Evolutionary conservation across 164 flowering plant species (phyloP).

Genomic region (Stephania japonica): DNA sequence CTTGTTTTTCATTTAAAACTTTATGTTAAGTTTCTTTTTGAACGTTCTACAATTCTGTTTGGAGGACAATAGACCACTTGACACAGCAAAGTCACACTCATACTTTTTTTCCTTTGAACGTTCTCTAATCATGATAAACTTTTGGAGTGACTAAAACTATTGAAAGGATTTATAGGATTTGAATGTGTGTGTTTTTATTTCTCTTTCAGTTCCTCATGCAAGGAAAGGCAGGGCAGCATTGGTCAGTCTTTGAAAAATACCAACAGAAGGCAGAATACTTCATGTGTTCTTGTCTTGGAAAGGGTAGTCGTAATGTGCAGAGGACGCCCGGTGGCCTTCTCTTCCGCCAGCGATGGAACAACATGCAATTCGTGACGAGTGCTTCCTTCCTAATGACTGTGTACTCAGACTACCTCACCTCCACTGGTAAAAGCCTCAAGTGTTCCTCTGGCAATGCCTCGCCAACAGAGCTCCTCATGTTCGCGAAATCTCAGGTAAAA

Average conservation of each 20-base stretch:
- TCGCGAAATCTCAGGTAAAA: conserved; percentile 76
- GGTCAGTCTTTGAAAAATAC: conserved; percentile 47
- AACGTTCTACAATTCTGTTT: no score
- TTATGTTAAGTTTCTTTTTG: no score
- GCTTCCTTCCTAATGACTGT: conserved; percentile 70
- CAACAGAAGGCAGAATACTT: conserved; percentile 69
- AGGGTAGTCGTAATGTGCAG: conserved; percentile 52
- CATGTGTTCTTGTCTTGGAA: conserved; percentile 83
- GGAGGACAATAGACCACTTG: no score
- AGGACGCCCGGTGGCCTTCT: conserved; percentile 89
- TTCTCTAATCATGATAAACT: no score
- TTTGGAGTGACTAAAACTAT: no score
- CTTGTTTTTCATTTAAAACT: no score
- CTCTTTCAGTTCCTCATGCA: conserved; percentile 63
- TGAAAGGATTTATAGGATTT: no score
- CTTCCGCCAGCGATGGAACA: conserved; percentile 84
- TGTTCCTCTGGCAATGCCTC: conserved; percentile 51
- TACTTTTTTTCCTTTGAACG: no score
- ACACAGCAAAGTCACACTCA: no score
- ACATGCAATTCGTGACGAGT: conserved; percentile 81
- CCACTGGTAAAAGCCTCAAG: conserved; percentile 37
- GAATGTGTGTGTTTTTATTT: background rate
- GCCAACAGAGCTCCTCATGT: conserved; percentile 51
- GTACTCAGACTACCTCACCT: conserved; percentile 72
- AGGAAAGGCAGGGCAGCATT: conserved; percentile 53